Percentiles rank a stretch among this genome's conserved stretches.
Conservation (phyloP, 73 alveolate genomes). For the Breviolum minutum region DNA sequence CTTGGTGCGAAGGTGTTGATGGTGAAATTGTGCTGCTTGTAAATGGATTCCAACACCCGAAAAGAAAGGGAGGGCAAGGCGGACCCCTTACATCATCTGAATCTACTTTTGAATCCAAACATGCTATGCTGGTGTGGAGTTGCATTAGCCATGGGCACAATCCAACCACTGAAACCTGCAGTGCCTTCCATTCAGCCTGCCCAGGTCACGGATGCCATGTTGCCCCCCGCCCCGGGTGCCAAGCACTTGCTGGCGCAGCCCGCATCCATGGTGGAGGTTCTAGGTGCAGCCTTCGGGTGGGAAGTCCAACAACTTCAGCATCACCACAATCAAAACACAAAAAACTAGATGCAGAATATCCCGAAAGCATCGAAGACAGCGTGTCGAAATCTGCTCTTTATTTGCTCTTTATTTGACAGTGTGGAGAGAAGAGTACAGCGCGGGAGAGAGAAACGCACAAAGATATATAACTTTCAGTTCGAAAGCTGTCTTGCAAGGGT, state of each 20-base stretch:
- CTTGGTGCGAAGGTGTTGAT: too few relatives aligned
- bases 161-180: not conserved
- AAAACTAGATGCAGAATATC: not conserved
- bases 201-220: constrained; percentile 5
- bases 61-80: too few relatives aligned
- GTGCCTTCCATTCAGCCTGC: not conserved
- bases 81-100: not conserved
- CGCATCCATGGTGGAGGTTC: not conserved
- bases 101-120: not conserved
- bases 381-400: too few relatives aligned
- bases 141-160: not conserved
- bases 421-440: too few relatives aligned
- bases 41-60: not conserved
- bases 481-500: too few relatives aligned
- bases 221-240: not conserved
- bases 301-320: not conserved
- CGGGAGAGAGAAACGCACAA: too few relatives aligned
- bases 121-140: not conserved
- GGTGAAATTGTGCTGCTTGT: not conserved
- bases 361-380: not conserved
- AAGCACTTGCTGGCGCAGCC: constrained; percentile 20
- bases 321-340: too few relatives aligned
- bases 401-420: too few relatives aligned
- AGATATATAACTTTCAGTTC: too few relatives aligned
- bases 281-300: not conserved